phyloP scores from a whole-genome alignment of 1,284 basidiomycete genomes.

The Psilocybe mexicana region DNA sequence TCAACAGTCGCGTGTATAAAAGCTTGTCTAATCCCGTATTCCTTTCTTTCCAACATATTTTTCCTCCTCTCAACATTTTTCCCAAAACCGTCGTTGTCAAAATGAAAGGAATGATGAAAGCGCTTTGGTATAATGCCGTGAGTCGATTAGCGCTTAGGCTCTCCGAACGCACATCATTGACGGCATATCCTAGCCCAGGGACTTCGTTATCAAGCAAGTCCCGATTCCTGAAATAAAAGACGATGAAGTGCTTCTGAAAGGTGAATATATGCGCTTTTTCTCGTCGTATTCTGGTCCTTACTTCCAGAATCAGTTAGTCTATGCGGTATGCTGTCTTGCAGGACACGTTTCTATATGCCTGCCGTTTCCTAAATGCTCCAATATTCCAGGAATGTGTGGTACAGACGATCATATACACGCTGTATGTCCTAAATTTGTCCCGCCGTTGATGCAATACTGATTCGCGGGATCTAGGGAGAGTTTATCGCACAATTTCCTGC shows the following conservation, averaged over 20 bases:
- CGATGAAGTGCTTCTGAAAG: conserved; percentile 73
- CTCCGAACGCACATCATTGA: neutral
- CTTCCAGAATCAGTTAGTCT: conserved; percentile 27
- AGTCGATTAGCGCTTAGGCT: conserved; percentile 12
- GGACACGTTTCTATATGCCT: neutral
- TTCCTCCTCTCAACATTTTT: neutral
- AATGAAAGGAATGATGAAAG: conserved; percentile 33
- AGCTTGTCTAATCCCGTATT: neutral
- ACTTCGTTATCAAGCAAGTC: conserved; percentile 64
- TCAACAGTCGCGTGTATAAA: neutral
- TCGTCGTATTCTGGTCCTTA: neutral
- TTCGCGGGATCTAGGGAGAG: conserved; percentile 47
- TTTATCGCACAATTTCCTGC: conserved; percentile 79
- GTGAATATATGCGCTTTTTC: conserved; percentile 30
- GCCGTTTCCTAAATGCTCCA: too few species aligned
- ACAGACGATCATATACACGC: conserved; percentile 77
- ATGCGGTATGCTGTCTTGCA: conserved; percentile 37
- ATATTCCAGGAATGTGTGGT: conserved; percentile 54
- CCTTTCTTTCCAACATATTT: neutral
- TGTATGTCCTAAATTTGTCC: conserved; percentile 30
- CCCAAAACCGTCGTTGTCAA: neutral
- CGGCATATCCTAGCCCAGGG: conserved; percentile 45
- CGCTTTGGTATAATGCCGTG: conserved; percentile 37
- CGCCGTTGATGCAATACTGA: neutral
- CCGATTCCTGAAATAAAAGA: conserved; percentile 62